Percentiles rank a stretch among this genome's conserved stretches.
Conservation (phyloP, 1,139 yeast species). For the Pichia sp. region DNA sequence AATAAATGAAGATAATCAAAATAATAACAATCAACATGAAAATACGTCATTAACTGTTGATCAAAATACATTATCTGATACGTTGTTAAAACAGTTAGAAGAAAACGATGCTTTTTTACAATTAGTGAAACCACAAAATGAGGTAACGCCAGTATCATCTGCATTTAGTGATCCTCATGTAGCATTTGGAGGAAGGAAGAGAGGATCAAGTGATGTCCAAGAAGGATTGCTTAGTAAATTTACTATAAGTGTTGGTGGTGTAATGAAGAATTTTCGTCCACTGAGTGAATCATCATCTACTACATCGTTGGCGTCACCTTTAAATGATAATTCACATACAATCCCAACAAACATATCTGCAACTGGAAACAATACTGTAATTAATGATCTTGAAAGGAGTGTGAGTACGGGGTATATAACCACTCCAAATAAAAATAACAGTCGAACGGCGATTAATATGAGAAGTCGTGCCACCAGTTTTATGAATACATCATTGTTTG, state of each 20-base stretch:
- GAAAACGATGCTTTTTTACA: constrained; percentile 23
- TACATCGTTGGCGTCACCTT: too few species aligned
- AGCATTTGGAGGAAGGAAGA: too few species aligned
- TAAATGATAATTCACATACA: too few species aligned
- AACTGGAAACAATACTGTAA: not conserved
- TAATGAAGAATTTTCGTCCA: constrained; percentile 29
- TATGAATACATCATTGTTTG: constrained; percentile 23
- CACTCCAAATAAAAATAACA: constrained; percentile 2
- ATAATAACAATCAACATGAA: not conserved
- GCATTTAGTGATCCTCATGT: too few species aligned
- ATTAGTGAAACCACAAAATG: not conserved
- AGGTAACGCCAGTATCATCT: too few species aligned
- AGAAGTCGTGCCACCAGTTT: constrained; percentile 29
- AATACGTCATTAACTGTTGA: too few species aligned
- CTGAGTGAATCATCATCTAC: constrained; percentile 25
- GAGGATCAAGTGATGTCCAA: constrained; percentile 20
- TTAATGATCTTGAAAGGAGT: constrained; percentile 4
- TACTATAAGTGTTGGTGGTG: constrained; percentile 28
- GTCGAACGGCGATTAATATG: constrained; percentile 8
- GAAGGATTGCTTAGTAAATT: constrained; percentile 25
- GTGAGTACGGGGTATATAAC: constrained; percentile 1
- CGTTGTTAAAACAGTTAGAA: constrained; percentile 22
- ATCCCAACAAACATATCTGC: too few species aligned
- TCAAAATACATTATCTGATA: constrained; percentile 15
- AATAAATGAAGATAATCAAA: not conserved